These are phyloP conservation scores for Podaxis carcinomalis DNA, from an alignment of 768 basidiomycete genomes.

Conservation along the genomic window DNA sequence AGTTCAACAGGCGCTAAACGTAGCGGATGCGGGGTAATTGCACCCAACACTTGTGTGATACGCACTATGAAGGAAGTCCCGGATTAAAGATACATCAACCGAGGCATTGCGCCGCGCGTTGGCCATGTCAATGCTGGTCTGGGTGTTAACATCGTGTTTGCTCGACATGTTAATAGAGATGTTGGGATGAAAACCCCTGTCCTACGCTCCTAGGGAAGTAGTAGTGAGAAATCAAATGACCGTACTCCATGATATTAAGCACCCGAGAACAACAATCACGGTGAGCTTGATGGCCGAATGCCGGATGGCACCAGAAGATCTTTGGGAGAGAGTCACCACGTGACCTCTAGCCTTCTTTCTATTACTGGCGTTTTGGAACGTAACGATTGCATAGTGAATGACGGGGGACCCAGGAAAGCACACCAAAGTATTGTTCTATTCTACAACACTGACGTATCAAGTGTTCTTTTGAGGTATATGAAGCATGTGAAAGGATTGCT, in stretches of 20 bases:
- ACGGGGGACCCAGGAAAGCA: no score
- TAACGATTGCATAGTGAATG: no score
- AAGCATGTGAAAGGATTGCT: no score
- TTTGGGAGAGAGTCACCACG: no score
- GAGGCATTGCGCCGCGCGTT: slow-evolving; percentile 41
- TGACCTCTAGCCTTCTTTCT: no score
- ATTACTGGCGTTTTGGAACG: no score
- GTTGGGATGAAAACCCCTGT: background rate
- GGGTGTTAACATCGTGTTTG: slow-evolving; percentile 36
- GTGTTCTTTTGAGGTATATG: no score
- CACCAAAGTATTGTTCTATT: no score
- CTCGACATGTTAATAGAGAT: background rate
- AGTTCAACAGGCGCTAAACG: background rate
- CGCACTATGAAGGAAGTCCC: slow-evolving; percentile 50
- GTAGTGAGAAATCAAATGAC: background rate
- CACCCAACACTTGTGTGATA: background rate
- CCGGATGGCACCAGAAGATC: background rate
- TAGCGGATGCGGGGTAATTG: background rate
- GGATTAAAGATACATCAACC: slow-evolving; percentile 37
- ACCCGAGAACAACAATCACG: background rate
- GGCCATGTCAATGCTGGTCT: slow-evolving; percentile 49
- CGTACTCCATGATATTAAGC: background rate
- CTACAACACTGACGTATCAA: no score
- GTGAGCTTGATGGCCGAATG: background rate
- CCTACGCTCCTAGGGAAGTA: background rate